Evolutionary conservation across 129 eudicot species (phyloP).

Genomic region (Oenanthe sinensis): DNA sequence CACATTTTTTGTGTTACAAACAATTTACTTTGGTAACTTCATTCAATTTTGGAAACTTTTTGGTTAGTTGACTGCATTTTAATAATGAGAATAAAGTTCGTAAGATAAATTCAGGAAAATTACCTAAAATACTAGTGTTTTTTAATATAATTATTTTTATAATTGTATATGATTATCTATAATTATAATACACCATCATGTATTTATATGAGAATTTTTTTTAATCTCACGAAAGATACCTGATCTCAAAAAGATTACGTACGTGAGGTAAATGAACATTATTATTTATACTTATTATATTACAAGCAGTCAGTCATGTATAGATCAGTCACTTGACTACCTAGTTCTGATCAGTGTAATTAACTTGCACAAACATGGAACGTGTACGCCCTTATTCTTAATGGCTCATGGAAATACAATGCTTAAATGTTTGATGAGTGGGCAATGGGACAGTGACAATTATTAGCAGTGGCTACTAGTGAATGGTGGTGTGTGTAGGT

Average conservation of each 20-base stretch:
- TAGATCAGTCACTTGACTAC: not conserved
- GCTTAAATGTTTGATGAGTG: slow-evolving; percentile 13
- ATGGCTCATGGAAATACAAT: not conserved
- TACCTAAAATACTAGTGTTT: no score
- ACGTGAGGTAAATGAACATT: no score
- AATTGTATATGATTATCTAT: no score
- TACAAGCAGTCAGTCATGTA: not conserved
- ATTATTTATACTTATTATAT: not conserved
- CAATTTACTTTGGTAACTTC: not conserved
- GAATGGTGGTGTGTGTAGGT: not conserved
- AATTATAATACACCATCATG: no score
- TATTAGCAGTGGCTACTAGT: not conserved
- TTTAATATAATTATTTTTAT: no score
- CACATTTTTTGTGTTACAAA: not conserved
- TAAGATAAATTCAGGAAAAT: no score
- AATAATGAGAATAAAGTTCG: no score
- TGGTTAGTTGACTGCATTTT: not conserved
- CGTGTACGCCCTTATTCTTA: not conserved
- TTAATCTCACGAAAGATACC: no score
- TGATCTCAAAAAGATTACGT: no score
- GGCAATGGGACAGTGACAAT: slow-evolving; percentile 11
- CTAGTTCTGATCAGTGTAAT: not conserved
- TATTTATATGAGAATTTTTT: no score
- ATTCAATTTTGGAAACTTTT: not conserved
- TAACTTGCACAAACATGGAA: slow-evolving; percentile 9